Base-by-base conservation (phyloP, 768 basidiomycete genomes). In the Russula vinacea region DNA sequence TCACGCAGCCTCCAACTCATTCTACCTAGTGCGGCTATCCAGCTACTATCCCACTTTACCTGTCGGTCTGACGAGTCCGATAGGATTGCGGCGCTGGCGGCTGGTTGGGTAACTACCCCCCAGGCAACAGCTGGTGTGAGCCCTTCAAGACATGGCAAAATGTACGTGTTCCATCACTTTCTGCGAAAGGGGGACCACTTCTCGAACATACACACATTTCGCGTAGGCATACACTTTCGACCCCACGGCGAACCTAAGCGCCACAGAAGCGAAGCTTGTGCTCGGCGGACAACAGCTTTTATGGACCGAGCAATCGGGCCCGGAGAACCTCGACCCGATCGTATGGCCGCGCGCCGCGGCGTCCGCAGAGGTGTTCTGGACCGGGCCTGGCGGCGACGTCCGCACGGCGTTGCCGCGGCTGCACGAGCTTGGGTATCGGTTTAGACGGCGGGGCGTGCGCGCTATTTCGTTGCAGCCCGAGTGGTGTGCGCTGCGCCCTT, bases 91-190 rank as follows among this genome's bases (percentile, higher is more conserved):
- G 90, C 40, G 83, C 74, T 1, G 90, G 89, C 9, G 84, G 79
- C 33, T 92, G 88, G 87, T 74, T 89, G 11, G 88, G 87, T 0
- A 73, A 81, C 37, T 73, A 69, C 67, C 44, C 35, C 33, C 24
- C 65, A 47, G 81, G 83, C 35, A 84, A 83, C 64, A 85, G 83
- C 69, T 90, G 88, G 86, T 89, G 87, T 70, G 86, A 87, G 69
- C 87, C 88, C 0, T 90, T 86, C 83, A 90, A 90, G 74, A 84
- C 84, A 7, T 92, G 90, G 90, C 84, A 88, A 70, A 81, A 84
- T 75, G 87, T 88, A 60, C 62, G 70, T 63, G 58, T n/a, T 16
- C 44, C 35, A 32, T 8, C 24, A 26, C 44, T 8, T 33, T 39
- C 2, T 29, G 5, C 29, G 29, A 29, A 29, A 29, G 29, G 29